Evolutionary conservation across 352 stramenopile species (phyloP), one percentile per base, ranked within the genome.

Genomic region (Phytophthora hybrid): DNA sequence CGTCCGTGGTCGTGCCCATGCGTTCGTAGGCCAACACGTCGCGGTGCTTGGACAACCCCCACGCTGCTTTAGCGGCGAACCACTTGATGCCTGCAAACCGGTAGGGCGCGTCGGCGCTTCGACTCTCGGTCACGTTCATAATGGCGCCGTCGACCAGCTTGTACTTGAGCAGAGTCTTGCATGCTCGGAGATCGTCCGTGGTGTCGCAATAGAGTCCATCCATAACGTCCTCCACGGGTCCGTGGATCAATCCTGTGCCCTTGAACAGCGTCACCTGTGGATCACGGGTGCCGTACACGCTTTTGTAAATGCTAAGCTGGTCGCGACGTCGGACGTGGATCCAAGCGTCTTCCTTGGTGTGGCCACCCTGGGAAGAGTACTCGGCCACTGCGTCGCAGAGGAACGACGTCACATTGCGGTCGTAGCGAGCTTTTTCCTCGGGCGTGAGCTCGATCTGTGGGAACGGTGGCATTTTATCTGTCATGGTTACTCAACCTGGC

Each of bases 41-140:
- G 26, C 76, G 77, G 55, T 84, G 67, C 53, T 83, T 81, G 9
- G 70, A 69, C 16, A 87, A 49, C 18, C 80, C 80, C 75, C 77
- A 84, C 16, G 75, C 75, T 39, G 69, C 75, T 39, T 81, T 84
- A 13, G 66, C 66, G 1, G 80, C 73, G 23, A 82, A 83, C 80
- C 80, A 87, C 63, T 84, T 84, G 69, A 84, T 84, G 39, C 80
- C 80, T 6, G 80, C 74, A n/a, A 87, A 87, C 1, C 72, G 74
- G 59, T 78, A 84, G 46, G 80, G 80, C 8, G 72, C 70, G 4
- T 81, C 77, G 16, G 34, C 31, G n/a, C 71, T 82, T 53, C 75
- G 59, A 44, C 53, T 31, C 59, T 78, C 77, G 11, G 58, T 78
- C 10, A 84, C 80, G 69, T 87, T 83, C 74, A 87, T 76, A 51